phyloP scores from a whole-genome alignment of 495 filamentous ascomycete genomes.

The Choiromyces venosus region DNA sequence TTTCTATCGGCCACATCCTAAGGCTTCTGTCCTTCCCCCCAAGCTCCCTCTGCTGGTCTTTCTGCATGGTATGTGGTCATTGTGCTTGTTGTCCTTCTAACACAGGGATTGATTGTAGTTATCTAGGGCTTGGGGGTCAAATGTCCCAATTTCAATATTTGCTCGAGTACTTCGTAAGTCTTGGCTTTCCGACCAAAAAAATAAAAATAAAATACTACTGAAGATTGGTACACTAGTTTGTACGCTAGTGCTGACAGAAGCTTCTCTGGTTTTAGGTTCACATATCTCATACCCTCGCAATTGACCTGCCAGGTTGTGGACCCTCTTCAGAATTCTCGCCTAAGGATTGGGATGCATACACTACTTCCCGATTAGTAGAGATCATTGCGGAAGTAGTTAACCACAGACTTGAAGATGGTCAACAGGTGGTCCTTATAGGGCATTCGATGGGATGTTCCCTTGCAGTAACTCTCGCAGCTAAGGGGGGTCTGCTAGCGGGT shows the following conservation, averaged over 20 bases:
- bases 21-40: slow-evolving; percentile 67
- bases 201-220: neutral
- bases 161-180: slow-evolving; percentile 61
- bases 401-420: slow-evolving; percentile 57
- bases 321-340: slow-evolving; percentile 62
- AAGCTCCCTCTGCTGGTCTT: slow-evolving; percentile 84
- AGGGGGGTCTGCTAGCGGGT: slow-evolving; percentile 50
- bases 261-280: slow-evolving; percentile 50
- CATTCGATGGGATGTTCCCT: slow-evolving; percentile 86
- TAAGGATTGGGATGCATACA: slow-evolving; percentile 71
- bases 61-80: slow-evolving; percentile 60
- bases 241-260: slow-evolving; percentile 9
- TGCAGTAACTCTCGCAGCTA: slow-evolving; percentile 66
- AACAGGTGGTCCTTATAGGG: slow-evolving; percentile 72
- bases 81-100: neutral
- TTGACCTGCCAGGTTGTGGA: slow-evolving; percentile 88
- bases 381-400: slow-evolving; percentile 68
- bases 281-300: slow-evolving; percentile 77
- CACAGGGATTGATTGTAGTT: slow-evolving; percentile 11
- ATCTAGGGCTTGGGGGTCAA: slow-evolving; percentile 68
- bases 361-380: slow-evolving; percentile 65
- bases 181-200: neutral
- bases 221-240: neutral
- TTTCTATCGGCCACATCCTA: slow-evolving; percentile 75
- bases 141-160: slow-evolving; percentile 80